phyloP scores from a whole-genome alignment of 306 rosid species.

The Trifolium pratense region DNA sequence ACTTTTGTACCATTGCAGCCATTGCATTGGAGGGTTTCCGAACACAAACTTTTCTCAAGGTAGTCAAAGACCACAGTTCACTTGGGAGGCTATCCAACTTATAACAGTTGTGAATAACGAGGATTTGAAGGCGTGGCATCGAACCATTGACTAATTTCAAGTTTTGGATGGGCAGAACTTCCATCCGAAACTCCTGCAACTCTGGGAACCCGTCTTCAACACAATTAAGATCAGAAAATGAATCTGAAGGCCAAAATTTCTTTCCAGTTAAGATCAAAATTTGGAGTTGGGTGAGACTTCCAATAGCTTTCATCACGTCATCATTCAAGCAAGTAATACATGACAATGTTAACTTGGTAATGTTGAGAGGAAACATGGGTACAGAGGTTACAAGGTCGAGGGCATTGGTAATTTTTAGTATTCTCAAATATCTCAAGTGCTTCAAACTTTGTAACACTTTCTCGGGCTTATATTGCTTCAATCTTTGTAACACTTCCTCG shows the following conservation, averaged over 20 bases:
- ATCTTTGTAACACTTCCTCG: background rate
- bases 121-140: constrained; percentile 23
- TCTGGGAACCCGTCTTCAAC: constrained; percentile 1
- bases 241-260: too few relatives aligned
- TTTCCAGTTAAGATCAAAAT: background rate
- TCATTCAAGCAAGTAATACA: background rate
- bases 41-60: constrained; percentile 20
- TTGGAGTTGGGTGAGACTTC: constrained; percentile 30
- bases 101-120: fast-evolving
- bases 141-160: constrained; percentile 27
- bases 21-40: background rate
- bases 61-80: constrained; percentile 35
- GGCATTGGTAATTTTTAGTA: background rate
- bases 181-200: background rate
- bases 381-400: background rate
- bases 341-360: constrained; percentile 7
- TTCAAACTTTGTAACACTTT: background rate
- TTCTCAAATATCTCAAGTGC: background rate
- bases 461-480: background rate
- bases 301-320: background rate
- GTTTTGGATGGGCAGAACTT: background rate
- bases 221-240: constrained; percentile 7
- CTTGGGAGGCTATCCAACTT: constrained; percentile 5
- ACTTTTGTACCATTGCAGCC: background rate
- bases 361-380: background rate